These are phyloP conservation scores for Paramecium tetraurelia DNA, from an alignment of 73 alveolate genomes.

Conservation along the genomic window DNA sequence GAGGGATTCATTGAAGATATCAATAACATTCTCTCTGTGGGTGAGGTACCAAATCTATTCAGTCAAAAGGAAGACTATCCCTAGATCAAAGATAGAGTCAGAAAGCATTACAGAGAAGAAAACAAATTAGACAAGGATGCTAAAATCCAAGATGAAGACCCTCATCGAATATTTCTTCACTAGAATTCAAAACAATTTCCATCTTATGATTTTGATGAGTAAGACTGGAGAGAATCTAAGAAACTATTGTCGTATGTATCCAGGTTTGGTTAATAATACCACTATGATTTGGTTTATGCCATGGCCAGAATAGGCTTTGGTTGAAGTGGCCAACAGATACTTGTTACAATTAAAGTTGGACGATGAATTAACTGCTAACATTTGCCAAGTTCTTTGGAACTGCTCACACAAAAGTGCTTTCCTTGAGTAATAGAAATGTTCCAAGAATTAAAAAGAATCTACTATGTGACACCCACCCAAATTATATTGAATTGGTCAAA, in stretches of 20 bases:
- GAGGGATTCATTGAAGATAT: slow-evolving; percentile 98
- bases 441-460: slow-evolving; percentile 95
- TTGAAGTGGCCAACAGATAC: slow-evolving; percentile 96
- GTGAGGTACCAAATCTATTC: slow-evolving; percentile 98
- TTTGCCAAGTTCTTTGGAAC: slow-evolving; percentile 75
- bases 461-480: slow-evolving; percentile 99
- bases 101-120: slow-evolving; percentile 78
- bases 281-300: slow-evolving; percentile 98
- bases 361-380: slow-evolving; percentile 53
- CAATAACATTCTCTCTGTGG: slow-evolving; percentile 95
- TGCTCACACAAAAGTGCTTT: slow-evolving; percentile 77
- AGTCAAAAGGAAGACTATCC: slow-evolving; percentile 91
- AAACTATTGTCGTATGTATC: slow-evolving; percentile 98
- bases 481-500: slow-evolving; percentile 96
- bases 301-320: slow-evolving; percentile 99
- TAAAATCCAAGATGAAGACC: slow-evolving; percentile 78
- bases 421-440: slow-evolving; percentile 86
- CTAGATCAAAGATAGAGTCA: slow-evolving; percentile 90
- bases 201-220: slow-evolving; percentile 96
- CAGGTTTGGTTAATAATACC: slow-evolving; percentile 98
- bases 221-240: slow-evolving; percentile 98
- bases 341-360: slow-evolving; percentile 72
- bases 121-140: slow-evolving; percentile 76
- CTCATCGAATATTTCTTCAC: slow-evolving; percentile 92
- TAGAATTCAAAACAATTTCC: slow-evolving; percentile 97